A percentile compares a stretch with the other conserved stretches of the same genome.
phyloP scores from a whole-genome alignment of 2,329 filamentous ascomycete genomes.

The Fusarium albosuccineum region DNA sequence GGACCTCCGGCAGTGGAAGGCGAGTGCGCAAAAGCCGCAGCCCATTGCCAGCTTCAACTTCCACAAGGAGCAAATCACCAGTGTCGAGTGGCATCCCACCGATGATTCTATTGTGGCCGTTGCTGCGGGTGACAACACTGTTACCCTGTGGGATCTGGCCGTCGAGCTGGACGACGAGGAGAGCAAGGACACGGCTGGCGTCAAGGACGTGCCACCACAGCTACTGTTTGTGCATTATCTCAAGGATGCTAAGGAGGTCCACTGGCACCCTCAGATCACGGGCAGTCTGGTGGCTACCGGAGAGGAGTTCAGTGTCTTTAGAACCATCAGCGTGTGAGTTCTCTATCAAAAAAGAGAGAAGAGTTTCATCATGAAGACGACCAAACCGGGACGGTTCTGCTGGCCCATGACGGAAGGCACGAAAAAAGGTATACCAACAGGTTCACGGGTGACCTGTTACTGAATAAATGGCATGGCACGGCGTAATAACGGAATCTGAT shows the following conservation, averaged over 20 bases:
- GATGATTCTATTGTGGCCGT: conserved; percentile 97
- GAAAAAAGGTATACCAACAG: conserved; percentile 31
- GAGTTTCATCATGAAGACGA: not conserved
- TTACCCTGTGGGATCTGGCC: conserved; percentile 96
- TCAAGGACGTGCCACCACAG: conserved; percentile 93
- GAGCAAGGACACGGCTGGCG: conserved; percentile 87
- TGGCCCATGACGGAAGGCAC: not conserved
- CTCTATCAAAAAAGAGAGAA: not conserved
- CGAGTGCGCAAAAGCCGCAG: conserved; percentile 70
- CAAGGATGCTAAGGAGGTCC: conserved; percentile 92
- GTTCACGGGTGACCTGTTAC: conserved; percentile 31
- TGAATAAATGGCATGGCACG: conserved; percentile 44
- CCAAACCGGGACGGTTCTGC: not conserved
- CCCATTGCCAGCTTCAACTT: conserved; percentile 95
- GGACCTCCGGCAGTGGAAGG: conserved; percentile 96
- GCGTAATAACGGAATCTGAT: conserved; percentile 37
- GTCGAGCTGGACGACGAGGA: conserved; percentile 98
- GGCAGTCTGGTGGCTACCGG: conserved; percentile 92
- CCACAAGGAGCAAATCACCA: conserved; percentile 96
- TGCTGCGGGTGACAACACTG: conserved; percentile 91
- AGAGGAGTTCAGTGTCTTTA: conserved; percentile 87
- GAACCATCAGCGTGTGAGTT: conserved; percentile 81
- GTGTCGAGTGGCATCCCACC: conserved; percentile 96
- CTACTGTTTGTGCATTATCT: conserved; percentile 97
- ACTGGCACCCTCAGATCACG: conserved; percentile 98